Evolutionary conservation across 1,284 basidiomycete species (phyloP).

Genomic region (Agroathelia rolfsii): DNA sequence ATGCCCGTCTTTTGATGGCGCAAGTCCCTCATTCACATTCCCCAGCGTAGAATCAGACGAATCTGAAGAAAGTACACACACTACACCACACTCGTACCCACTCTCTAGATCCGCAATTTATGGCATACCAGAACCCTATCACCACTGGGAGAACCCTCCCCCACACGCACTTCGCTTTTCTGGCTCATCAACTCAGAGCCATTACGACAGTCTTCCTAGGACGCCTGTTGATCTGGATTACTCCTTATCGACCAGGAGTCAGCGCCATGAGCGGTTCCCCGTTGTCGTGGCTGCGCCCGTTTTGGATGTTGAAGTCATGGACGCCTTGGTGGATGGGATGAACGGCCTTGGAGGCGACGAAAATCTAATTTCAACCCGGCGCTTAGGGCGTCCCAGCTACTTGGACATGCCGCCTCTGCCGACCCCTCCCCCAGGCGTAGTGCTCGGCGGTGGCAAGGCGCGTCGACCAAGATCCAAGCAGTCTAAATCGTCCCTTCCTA

Average conservation of each 20-base stretch:
- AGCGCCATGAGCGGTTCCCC: slow-evolving; percentile 46
- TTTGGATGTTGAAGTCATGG: slow-evolving; percentile 73
- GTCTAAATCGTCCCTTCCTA: slow-evolving; percentile 19
- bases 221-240: slow-evolving; percentile 48
- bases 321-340: slow-evolving; percentile 79
- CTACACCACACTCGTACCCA: no score
- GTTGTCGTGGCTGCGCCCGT: slow-evolving; percentile 69
- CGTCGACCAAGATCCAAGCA: slow-evolving; percentile 33
- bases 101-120: no score
- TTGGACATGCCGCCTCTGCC: slow-evolving; percentile 59
- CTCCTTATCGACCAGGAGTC: slow-evolving; percentile 33
- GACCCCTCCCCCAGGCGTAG: slow-evolving; percentile 69
- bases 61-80: no score
- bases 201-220: slow-evolving; percentile 53
- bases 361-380: no score
- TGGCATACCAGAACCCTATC: no score
- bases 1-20: no score
- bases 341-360: slow-evolving; percentile 47
- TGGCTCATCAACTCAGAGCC: slow-evolving; percentile 45
- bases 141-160: no score
- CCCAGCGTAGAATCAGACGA: no score
- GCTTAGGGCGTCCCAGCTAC: no score
- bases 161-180: no score
- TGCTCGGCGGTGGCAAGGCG: slow-evolving; percentile 52
- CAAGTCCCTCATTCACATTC: no score